Evolutionary conservation across 2,329 filamentous ascomycete species (phyloP), one percentile per base, ranked within the genome.

Genomic region (Alternaria ventricosa): DNA sequence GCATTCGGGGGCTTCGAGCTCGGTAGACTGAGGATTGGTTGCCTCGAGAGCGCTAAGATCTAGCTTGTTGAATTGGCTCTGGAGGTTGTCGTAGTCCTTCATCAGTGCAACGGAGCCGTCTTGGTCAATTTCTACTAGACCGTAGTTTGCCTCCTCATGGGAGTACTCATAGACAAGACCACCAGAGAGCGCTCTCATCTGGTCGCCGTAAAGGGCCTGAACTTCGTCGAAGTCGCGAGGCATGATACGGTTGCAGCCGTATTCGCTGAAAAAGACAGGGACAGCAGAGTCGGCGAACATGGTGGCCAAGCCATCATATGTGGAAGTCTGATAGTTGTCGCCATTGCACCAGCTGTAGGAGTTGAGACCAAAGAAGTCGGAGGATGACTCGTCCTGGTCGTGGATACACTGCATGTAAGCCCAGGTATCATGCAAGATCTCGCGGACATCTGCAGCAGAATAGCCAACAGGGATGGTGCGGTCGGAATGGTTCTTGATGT

Each of bases 131-230:
- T 78, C 65, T 11, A 86, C 82, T 7, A 87, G 77, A 51, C 85
- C 85, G 68, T 82, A 87, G 70, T 86, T 79, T 77, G 90, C 90
- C 45, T 82, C 80, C 77, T 94, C 92, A 80, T 94, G 86, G 1
- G 88, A 89, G 80, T 88, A 95, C 80, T 96, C 91, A 83, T 95
- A 96, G 49, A 95, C 91, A 49, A 96, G 85, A 67, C 92, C 92
- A 66, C 92, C 92, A 58, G 89, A 90, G 75, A 95, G 89, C 60
- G 88, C 83, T 18, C 84, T 89, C 90, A 95, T 94, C 67, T 92
- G 72, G 43, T 84, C 74, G 60, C 91, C 86, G 79, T 95, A 95
- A 69, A 96, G 88, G 65, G 89, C 84, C 59, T 83, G 84, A 12
- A 93, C 90, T 81, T 96, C 92, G 69, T 91, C 90, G 82, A 94